phyloP scores from a whole-genome alignment of 257 asterid species.

The Datura wrightii region DNA sequence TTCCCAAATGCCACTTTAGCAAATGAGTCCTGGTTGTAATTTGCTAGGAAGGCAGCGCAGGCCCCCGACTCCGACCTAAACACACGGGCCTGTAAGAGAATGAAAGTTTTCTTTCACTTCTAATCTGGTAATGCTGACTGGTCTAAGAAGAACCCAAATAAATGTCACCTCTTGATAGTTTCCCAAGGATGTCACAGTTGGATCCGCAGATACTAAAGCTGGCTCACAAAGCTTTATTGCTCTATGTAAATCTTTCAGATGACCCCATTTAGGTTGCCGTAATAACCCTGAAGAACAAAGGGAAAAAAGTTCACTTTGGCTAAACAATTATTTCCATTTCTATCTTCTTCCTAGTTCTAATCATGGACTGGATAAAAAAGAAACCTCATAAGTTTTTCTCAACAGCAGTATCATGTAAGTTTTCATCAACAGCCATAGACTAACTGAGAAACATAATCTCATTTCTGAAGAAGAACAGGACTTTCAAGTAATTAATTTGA shows the following conservation, averaged over 20 bases:
- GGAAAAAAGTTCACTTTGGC: not conserved
- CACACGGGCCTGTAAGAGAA: conserved; percentile 75
- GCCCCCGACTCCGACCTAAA: conserved; percentile 69
- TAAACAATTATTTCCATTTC: conserved; percentile 4
- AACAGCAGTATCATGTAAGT: conserved; percentile 16
- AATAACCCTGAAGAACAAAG: conserved; percentile 57
- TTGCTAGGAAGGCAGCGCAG: conserved; percentile 95
- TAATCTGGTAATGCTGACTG: conserved; percentile 15
- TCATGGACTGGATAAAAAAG: not conserved
- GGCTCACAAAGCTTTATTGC: conserved; percentile 98
- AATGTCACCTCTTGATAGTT: conserved; percentile 84
- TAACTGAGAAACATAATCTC: conserved; percentile 16
- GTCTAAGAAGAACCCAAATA: conserved; percentile 34
- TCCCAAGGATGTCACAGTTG: conserved; percentile 75
- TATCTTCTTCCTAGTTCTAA: conserved; percentile 20
- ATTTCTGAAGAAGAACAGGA: conserved; percentile 9
- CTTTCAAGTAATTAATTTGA: not conserved
- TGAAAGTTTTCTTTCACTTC: not conserved
- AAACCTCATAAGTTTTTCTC: not conserved
- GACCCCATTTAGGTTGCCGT: conserved; percentile 98
- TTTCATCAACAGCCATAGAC: conserved; percentile 3
- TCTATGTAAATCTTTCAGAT: conserved; percentile 92
- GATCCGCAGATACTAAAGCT: conserved; percentile 81
- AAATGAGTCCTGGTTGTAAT: conserved; percentile 68
- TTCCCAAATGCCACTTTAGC: conserved; percentile 76